Evolutionary conservation across 495 filamentous ascomycete species (phyloP).

Genomic region (Penicillium cosmopolitanum): DNA sequence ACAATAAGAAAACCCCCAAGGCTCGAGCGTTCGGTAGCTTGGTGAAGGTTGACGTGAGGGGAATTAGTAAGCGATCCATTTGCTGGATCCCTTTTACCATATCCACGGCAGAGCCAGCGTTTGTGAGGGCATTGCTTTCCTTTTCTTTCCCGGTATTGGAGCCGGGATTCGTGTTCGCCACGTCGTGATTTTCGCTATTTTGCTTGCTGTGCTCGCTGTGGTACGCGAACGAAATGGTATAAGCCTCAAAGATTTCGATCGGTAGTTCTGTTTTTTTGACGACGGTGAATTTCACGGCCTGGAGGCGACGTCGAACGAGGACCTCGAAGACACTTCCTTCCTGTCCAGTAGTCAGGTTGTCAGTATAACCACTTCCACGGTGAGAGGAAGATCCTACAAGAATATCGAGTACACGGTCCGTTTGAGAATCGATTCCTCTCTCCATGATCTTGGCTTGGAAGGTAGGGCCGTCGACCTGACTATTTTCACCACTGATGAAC

Average conservation of each 20-base stretch:
- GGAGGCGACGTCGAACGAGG: conserved; percentile 1
- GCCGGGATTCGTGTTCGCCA: neutral
- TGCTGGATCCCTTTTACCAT: neutral
- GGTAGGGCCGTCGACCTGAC: neutral
- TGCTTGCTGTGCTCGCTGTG: neutral
- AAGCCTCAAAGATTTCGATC: conserved; percentile 6
- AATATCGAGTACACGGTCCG: conserved; percentile 6
- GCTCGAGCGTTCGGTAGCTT: neutral
- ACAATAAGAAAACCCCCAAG: neutral
- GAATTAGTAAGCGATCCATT: neutral
- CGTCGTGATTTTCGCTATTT: neutral
- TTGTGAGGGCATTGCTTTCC: neutral
- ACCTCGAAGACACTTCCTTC: conserved; percentile 10
- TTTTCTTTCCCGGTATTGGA: neutral
- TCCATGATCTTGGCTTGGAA: conserved; percentile 12
- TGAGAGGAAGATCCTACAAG: conserved; percentile 4
- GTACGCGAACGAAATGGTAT: conserved; percentile 8
- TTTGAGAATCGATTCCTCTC: neutral
- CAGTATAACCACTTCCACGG: neutral
- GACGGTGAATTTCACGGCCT: conserved; percentile 7
- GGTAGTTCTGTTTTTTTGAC: neutral
- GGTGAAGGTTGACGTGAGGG: neutral
- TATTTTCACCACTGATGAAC: conserved; percentile 24
- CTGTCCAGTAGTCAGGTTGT: conserved; percentile 1
- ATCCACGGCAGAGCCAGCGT: neutral